These are phyloP conservation scores for Stemphylium lycopersici DNA, from an alignment of 2,329 filamentous ascomycete species.

Conservation along the genomic window DNA sequence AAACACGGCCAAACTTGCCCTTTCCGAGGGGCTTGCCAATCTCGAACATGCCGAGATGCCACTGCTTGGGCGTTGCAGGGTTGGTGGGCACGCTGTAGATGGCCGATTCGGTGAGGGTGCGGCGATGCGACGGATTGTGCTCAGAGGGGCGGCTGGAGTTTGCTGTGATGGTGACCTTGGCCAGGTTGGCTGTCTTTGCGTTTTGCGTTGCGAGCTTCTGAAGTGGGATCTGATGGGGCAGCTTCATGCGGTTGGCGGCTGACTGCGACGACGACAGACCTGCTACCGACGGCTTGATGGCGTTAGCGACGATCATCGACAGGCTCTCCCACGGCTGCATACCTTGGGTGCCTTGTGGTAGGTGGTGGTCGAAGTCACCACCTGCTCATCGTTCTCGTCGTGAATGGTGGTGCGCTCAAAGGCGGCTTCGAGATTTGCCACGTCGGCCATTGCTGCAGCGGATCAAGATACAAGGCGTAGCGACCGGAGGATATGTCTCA, in stretches of 20 bases:
- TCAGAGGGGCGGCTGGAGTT: conserved; percentile 57
- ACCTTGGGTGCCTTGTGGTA: conserved; percentile 89
- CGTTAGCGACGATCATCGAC: conserved; percentile 24
- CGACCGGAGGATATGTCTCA: conserved; percentile 14
- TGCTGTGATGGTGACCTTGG: conserved; percentile 68
- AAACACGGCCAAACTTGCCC: conserved; percentile 86
- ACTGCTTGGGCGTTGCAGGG: conserved; percentile 56
- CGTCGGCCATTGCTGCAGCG: conserved; percentile 52
- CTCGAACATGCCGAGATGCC: conserved; percentile 93
- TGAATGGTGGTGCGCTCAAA: conserved; percentile 90
- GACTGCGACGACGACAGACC: conserved; percentile 54
- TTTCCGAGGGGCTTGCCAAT: conserved; percentile 86
- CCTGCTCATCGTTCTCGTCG: conserved; percentile 77
- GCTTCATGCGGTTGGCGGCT: conserved; percentile 69
- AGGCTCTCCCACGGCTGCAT: conserved; percentile 24
- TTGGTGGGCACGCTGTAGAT: conserved; percentile 44
- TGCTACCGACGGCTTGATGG: conserved; percentile 53
- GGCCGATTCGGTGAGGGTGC: conserved; percentile 57
- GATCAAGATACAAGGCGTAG: conserved; percentile 11
- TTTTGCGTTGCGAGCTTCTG: conserved; percentile 86
- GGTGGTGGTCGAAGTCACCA: conserved; percentile 57
- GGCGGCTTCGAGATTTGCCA: conserved; percentile 79
- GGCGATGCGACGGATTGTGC: conserved; percentile 46
- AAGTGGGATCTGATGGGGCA: conserved; percentile 73
- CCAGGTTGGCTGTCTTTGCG: conserved; percentile 57